phyloP scores from a whole-genome alignment of 2,329 filamentous ascomycete species.

The Fusarium concolor region DNA sequence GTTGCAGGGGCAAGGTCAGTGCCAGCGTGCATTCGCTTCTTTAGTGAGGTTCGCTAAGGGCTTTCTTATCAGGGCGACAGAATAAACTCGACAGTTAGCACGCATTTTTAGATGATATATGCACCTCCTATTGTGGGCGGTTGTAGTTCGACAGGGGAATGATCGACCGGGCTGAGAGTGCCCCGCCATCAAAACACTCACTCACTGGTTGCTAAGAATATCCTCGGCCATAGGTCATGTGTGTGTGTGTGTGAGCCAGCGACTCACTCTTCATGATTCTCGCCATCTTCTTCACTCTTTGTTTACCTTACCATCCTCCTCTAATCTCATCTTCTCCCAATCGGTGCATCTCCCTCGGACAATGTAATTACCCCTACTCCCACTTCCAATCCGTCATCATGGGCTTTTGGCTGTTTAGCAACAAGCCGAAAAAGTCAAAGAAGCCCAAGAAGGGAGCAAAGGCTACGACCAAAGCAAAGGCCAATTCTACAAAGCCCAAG shows the following conservation, averaged over 20 bases:
- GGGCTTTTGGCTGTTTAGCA: slow-evolving; percentile 4
- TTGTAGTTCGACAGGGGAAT: slow-evolving; percentile 27
- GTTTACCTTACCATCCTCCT: background rate
- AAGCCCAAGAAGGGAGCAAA: slow-evolving; percentile 17
- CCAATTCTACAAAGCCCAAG: slow-evolving; percentile 5
- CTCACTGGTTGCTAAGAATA: slow-evolving; percentile 40
- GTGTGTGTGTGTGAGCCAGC: background rate
- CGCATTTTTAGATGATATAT: accelerated
- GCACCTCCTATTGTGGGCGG: background rate
- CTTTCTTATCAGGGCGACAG: background rate
- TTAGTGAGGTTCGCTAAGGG: slow-evolving; percentile 28
- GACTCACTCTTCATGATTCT: slow-evolving; percentile 25
- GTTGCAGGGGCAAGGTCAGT: slow-evolving; percentile 14
- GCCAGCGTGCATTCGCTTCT: slow-evolving; percentile 17
- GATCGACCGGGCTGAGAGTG: slow-evolving; percentile 30
- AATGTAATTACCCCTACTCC: background rate
- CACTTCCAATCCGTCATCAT: background rate
- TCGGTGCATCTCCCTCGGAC: background rate
- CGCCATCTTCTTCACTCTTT: slow-evolving; percentile 12
- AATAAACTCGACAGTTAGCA: background rate
- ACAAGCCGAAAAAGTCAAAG: background rate
- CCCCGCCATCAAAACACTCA: slow-evolving; percentile 20
- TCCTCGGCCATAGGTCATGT: slow-evolving; percentile 24
- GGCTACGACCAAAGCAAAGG: background rate
- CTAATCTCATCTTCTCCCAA: too few species aligned